A percentile compares a stretch with the other conserved stretches of the same genome.
phyloP scores from a whole-genome alignment of 176 grass and related monocot species.

The Lolium multiflorum region DNA sequence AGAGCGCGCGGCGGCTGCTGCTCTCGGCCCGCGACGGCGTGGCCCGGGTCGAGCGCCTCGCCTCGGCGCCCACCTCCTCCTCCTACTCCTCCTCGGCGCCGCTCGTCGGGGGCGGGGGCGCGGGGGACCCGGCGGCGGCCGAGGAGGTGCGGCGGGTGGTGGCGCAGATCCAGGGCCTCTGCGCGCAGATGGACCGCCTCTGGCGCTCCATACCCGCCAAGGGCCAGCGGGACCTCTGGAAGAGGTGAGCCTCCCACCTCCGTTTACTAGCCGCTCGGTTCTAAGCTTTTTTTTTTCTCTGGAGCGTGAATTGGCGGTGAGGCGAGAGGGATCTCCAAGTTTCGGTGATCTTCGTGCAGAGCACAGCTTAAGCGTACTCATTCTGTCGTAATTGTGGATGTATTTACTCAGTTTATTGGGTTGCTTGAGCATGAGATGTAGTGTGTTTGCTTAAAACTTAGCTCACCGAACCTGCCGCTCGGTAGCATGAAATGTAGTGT shows the following conservation, averaged over 20 bases:
- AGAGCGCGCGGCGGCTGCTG: conserved; percentile 77
- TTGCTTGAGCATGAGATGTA: neutral
- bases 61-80: conserved; percentile 69
- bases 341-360: neutral
- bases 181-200: conserved; percentile 94
- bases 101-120: conserved; percentile 38
- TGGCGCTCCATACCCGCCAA: conserved; percentile 85
- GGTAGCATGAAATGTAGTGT: neutral
- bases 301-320: neutral
- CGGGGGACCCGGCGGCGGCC: conserved; percentile 48
- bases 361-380: neutral
- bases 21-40: conserved; percentile 72
- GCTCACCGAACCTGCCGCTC: no score
- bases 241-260: conserved; percentile 62
- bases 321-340: neutral
- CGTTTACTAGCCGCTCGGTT: neutral
- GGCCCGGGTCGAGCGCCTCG: conserved; percentile 70
- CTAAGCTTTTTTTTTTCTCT: neutral
- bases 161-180: conserved; percentile 88
- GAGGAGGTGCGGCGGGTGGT: conserved; percentile 67
- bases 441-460: no score
- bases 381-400: neutral
- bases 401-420: conserved; percentile 22
- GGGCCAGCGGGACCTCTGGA: conserved; percentile 94
- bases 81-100: conserved; percentile 56